Conservation (phyloP, 225 moss, liverwort and hornwort genomes). For the Takakia lepidozioides region DNA sequence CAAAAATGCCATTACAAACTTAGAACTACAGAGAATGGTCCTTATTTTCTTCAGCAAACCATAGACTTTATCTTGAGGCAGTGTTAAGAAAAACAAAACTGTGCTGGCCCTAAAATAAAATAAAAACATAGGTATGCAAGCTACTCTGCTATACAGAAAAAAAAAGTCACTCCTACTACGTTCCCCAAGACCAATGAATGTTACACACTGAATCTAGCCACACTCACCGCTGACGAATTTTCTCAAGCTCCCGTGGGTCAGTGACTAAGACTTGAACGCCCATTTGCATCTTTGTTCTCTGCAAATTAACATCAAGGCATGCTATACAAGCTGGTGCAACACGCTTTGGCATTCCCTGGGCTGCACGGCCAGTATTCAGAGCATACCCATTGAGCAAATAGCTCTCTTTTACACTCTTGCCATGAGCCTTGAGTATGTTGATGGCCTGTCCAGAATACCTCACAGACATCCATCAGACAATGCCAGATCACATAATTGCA, state of each 20-base stretch:
- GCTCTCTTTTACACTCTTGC: slow-evolving; percentile 80
- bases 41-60: no score
- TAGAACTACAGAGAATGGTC: no score
- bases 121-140: no score
- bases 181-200: no score
- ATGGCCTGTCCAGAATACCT: slow-evolving; percentile 43
- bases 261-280: slow-evolving; percentile 88
- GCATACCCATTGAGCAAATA: slow-evolving; percentile 89
- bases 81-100: no score
- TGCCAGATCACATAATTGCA: neutral
- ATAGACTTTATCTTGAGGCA: no score
- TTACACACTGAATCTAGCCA: no score
- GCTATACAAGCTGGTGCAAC: slow-evolving; percentile 80
- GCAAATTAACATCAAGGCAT: slow-evolving; percentile 80
- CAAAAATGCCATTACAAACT: no score
- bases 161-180: neutral
- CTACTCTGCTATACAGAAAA: no score
- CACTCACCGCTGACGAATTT: slow-evolving; percentile 65
- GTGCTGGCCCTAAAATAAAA: no score
- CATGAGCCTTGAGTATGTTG: slow-evolving; percentile 80
- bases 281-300: slow-evolving; percentile 95
- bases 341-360: slow-evolving; percentile 80
- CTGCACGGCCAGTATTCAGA: slow-evolving; percentile 61
- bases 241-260: slow-evolving; percentile 80
- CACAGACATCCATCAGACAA: neutral